These are phyloP conservation scores for Citrus mangshanensis DNA, from an alignment of 345 rosid species.

Conservation along the genomic window DNA sequence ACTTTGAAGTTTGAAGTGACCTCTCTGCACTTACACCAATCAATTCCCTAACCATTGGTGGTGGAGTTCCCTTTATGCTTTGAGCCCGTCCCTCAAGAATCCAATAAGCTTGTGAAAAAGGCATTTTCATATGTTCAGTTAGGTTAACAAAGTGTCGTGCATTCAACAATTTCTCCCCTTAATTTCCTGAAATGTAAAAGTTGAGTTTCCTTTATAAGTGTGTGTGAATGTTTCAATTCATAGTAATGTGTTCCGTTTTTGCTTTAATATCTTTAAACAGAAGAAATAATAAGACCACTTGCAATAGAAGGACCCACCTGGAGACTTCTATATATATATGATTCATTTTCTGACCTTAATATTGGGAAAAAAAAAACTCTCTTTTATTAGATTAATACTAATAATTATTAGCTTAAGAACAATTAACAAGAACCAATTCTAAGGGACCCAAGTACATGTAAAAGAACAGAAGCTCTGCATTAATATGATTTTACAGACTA, in stretches of 20 bases:
- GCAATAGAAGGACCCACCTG: background rate
- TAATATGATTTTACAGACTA: conserved; percentile 7
- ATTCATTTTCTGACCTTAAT: background rate
- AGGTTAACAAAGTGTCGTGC: background rate
- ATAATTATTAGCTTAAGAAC: background rate
- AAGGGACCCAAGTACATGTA: conserved; percentile 19
- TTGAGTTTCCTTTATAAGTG: background rate
- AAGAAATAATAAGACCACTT: background rate
- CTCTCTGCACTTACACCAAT: background rate
- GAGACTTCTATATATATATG: background rate
- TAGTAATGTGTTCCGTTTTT: background rate
- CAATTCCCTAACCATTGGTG: background rate
- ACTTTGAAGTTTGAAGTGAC: conserved; percentile 19
- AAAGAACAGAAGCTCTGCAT: background rate
- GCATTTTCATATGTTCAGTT: background rate
- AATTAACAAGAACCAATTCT: conserved; percentile 34
- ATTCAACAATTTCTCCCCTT: conserved; percentile 1
- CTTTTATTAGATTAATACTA: background rate
- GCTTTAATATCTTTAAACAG: background rate
- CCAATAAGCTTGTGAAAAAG: conserved; percentile 12
- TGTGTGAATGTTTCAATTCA: background rate
- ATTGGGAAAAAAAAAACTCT: background rate
- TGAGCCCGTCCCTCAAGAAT: conserved; percentile 11
- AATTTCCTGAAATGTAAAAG: conserved; percentile 24
- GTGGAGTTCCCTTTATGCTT: conserved; percentile 18